Evolutionary conservation across 345 rosid species (phyloP), one percentile per base, ranked within the genome.

Genomic region (Stellera chamaejasme): DNA sequence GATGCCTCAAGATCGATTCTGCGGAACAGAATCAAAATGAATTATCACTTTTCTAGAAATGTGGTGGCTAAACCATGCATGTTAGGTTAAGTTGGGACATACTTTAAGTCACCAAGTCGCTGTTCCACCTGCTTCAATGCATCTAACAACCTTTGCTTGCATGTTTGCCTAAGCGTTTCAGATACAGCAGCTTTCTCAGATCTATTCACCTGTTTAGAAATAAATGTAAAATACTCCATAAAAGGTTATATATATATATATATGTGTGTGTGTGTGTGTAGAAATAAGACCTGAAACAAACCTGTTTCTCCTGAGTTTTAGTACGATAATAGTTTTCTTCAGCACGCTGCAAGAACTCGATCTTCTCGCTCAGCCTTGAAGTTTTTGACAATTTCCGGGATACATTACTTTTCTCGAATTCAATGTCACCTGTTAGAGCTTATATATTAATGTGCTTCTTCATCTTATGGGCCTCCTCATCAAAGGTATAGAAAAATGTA

Each of bases 281-380:
- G 27, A 5, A 50, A 44, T 10, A 27, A 28, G n/a, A 7, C 44
- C 23, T 43, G 47, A 19, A 19, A 19, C 23, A 56, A 14, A 80
- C 96, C 91, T 87, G 84, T 68, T 83, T 81, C 51, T 76, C 64
- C 45, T 54, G 36, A 43, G 50, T 67, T 54, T 77, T 73, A 27
- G 72, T 74, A 55, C 55, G 76, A 58, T 79, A 75, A 66, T 79
- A 80, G 42, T 65, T 85, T 71, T 82, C 92, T 70, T 89, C 96
- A 5, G 90, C 96, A 28, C 42, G 77, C 72, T 89, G 79, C 73
- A 85, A 72, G 65, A 87, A 63, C 48, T 79, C 82, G 13, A 87
- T 65, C 79, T 73, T 87, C 61, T 80, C 87, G 45, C 70, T 70
- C 27, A 87, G 56, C 63, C 85, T 82, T 61, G 78, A 52, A 55